Evolutionary conservation across 2,329 filamentous ascomycete genomes (phyloP), one percentile per base, ranked within the genome.

Genomic region (Aspergillus jensenii): DNA sequence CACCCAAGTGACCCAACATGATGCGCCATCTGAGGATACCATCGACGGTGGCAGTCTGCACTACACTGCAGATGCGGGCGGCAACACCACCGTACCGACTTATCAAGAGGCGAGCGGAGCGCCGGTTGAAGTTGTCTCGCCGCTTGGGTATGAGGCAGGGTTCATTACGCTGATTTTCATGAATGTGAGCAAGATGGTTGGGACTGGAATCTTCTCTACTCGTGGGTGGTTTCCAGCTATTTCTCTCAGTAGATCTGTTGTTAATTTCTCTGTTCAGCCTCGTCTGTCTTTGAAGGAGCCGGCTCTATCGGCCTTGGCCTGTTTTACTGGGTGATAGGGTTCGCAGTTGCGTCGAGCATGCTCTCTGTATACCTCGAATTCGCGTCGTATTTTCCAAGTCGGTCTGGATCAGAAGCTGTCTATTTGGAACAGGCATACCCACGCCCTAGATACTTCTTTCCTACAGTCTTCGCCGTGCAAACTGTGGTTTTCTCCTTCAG

Each of bases 341-440:
- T 84, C 56, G 49, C 88, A 37, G 83, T 87, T 52, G 82, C 85
- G 0, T 68, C 79, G 0, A 78, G 82, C 2, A 81, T 81, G 1
- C 78, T 88, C 3, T 74, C 79, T 0, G 81, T 87, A 0, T 89
- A 89, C 56, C 81, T 89, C 8, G 87, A 90, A 65, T 82, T 84
- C 14, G 81, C 85, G 0, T 79, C 84, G 1, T 89, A 86, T 60
- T 90, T 89, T 58, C 86, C 87, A 0, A 88, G 83, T 65, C 82
- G 87, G 7, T 87, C 84, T 2, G 87, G 87, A 0, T 81, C 82
- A 0, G 85, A 90, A 64, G 86, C 87, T 0, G 87, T 87, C 0
- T 90, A 88, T 62, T 78, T 90, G 0, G 87, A 90, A 63, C 87
- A 90, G 65, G 84, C 85, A 0, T 90, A 82, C 61, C 86, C 86